Conservation (phyloP, 495 filamentous ascomycete genomes). For the Aspergillus hancockii region DNA sequence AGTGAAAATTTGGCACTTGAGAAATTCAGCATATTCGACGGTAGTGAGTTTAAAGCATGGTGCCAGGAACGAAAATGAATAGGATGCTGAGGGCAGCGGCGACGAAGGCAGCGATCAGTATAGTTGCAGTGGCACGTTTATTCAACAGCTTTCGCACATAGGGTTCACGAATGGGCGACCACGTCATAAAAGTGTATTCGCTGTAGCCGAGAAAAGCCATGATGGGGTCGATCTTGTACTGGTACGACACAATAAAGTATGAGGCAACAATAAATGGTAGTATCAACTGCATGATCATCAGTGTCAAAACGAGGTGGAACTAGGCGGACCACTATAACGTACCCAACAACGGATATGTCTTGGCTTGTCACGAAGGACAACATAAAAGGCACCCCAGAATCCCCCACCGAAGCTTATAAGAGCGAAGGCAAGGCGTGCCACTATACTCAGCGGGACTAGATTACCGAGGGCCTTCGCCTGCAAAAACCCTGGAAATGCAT, state of each 20-base stretch:
- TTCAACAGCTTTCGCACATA: constrained; percentile 82
- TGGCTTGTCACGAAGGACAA: constrained; percentile 84
- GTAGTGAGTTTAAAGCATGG: constrained; percentile 53
- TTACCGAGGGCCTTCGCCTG: constrained; percentile 94
- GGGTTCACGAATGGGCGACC: constrained; percentile 80
- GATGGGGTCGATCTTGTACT: constrained; percentile 90
- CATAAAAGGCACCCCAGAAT: constrained; percentile 90
- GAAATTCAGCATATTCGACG: neutral
- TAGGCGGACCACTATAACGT: constrained; percentile 33
- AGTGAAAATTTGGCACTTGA: neutral
- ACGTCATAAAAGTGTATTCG: constrained; percentile 93
- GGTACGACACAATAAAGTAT: constrained; percentile 84
- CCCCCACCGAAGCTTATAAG: constrained; percentile 83
- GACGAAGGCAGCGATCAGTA: constrained; percentile 69
- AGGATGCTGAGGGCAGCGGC: constrained; percentile 75
- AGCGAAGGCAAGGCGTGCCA: constrained; percentile 82
- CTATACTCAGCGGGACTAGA: constrained; percentile 81
- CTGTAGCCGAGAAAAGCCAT: constrained; percentile 86
- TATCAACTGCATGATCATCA: constrained; percentile 64
- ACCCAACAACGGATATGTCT: constrained; percentile 80
- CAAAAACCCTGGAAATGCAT: constrained; percentile 96
- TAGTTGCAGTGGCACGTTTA: constrained; percentile 76
- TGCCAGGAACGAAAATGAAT: constrained; percentile 92
- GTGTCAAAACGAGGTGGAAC: constrained; percentile 1
- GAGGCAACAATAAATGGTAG: constrained; percentile 90